Conservation (phyloP, 768 basidiomycete species). For the Boletus reticuloceps region DNA sequence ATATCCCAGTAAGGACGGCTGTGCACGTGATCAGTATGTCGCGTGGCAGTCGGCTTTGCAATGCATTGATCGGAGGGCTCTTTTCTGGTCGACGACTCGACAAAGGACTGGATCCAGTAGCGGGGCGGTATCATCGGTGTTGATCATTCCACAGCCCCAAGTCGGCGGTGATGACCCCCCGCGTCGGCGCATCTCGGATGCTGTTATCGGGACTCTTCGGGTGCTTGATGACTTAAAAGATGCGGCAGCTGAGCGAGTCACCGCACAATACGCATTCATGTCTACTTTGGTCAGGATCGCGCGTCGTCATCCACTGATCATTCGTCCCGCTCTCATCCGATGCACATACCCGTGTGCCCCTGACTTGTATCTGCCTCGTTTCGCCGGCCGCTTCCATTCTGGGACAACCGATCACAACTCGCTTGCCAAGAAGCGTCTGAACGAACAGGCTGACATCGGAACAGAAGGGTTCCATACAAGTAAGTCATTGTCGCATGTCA, state of each 20-base stretch:
- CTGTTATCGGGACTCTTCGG: slow-evolving; percentile 27
- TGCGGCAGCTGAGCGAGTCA: neutral
- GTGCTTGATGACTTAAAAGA: slow-evolving; percentile 19
- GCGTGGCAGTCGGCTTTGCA: neutral
- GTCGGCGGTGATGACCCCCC: neutral
- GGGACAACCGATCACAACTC: slow-evolving; percentile 21
- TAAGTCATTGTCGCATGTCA: slow-evolving; percentile 4
- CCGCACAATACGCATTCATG: slow-evolving; percentile 10
- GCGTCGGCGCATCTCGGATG: slow-evolving; percentile 19
- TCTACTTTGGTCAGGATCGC: slow-evolving; percentile 12
- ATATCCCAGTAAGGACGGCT: neutral
- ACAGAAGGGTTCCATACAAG: slow-evolving; percentile 37
- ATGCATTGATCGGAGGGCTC: too few species aligned
- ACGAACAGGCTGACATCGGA: slow-evolving; percentile 25
- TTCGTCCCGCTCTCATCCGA: slow-evolving; percentile 12
- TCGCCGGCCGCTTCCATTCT: slow-evolving; percentile 19
- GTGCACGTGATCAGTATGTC: neutral
- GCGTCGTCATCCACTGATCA: slow-evolving; percentile 4
- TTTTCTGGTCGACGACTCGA: neutral
- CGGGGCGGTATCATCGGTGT: too few species aligned
- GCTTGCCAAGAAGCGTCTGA: slow-evolving; percentile 21
- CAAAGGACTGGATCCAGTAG: neutral
- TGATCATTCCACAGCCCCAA: neutral
- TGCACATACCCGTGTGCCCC: slow-evolving; percentile 2
- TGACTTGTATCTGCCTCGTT: slow-evolving; percentile 2